Conservation (phyloP, 768 basidiomycete genomes). For the Paxillus ammoniavirescens region DNA sequence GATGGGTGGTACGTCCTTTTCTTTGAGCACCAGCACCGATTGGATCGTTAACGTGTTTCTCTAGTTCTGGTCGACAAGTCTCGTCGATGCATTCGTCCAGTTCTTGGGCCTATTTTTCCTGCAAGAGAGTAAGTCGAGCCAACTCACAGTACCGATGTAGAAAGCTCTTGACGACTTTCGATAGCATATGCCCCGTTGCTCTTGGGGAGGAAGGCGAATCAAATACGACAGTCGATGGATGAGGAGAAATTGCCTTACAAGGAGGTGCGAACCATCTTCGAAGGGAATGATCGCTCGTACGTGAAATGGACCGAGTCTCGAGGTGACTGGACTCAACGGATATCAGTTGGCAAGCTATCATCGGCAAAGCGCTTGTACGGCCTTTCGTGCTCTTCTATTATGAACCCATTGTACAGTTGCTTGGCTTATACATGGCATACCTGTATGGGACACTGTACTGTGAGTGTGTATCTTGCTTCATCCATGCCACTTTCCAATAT, state of each 20-base stretch:
- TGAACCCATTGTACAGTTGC: conserved; percentile 67
- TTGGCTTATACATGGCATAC: conserved; percentile 69
- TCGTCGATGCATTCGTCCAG: conserved; percentile 55
- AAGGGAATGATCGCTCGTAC: conserved; percentile 17
- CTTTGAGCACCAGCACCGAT: neutral
- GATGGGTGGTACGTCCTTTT: conserved; percentile 57
- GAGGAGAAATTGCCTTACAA: conserved; percentile 40
- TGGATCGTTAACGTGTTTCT: neutral
- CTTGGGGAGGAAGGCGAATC: conserved; percentile 51
- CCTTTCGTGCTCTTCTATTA: conserved; percentile 61
- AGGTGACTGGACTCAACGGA: neutral
- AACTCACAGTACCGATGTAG: neutral
- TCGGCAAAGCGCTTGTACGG: conserved; percentile 55
- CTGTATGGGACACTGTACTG: conserved; percentile 62
- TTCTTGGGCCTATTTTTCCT: conserved; percentile 53
- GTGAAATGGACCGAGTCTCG: neutral
- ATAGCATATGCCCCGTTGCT: conserved; percentile 29
- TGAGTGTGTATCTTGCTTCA: conserved; percentile 26
- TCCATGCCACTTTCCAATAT: neutral
- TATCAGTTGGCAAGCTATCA: conserved; percentile 49
- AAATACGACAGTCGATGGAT: conserved; percentile 44
- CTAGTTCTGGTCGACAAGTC: conserved; percentile 67
- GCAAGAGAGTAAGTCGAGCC: conserved; percentile 52
- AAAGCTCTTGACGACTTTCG: conserved; percentile 13
- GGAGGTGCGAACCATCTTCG: conserved; percentile 48